These are phyloP conservation scores for Kazachstania bromeliacearum DNA, from an alignment of 805 yeast species.

Conservation along the genomic window DNA sequence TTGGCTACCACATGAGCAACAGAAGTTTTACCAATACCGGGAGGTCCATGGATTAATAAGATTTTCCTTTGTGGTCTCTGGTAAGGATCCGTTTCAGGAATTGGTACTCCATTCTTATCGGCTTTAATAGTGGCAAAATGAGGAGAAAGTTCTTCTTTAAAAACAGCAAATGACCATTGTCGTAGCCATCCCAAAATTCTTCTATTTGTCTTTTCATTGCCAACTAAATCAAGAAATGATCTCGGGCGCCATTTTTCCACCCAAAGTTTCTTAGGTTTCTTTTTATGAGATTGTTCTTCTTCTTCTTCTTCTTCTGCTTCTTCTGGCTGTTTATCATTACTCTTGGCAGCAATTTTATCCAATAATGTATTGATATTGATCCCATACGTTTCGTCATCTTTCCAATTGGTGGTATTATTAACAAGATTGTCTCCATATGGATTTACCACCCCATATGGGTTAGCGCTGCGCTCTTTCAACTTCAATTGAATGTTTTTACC, in stretches of 20 bases:
- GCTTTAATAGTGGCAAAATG: background rate
- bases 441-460: no score
- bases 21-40: conserved; percentile 89
- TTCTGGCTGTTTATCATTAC: background rate
- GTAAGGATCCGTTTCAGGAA: conserved; percentile 35
- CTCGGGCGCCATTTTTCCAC: conserved; percentile 64
- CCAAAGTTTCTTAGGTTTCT: conserved; percentile 27
- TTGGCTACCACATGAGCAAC: conserved; percentile 76
- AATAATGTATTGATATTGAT: conserved; percentile 31
- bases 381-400: conserved; percentile 30
- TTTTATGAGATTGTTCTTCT: background rate
- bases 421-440: background rate
- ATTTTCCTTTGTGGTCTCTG: conserved; percentile 55
- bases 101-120: conserved; percentile 3
- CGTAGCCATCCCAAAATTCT: conserved; percentile 52
- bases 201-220: conserved; percentile 59
- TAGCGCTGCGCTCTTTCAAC: background rate
- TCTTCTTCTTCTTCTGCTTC: conserved; percentile 1
- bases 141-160: conserved; percentile 34
- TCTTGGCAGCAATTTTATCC: conserved; percentile 25
- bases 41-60: conserved; percentile 78
- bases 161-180: conserved; percentile 56
- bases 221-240: conserved; percentile 55
- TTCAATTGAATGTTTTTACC: conserved; percentile 3
- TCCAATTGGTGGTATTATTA: conserved; percentile 9